A percentile compares a stretch with the other conserved stretches of the same genome.
Conservation (phyloP, 306 rosid genomes). For the Malus orientalis region DNA sequence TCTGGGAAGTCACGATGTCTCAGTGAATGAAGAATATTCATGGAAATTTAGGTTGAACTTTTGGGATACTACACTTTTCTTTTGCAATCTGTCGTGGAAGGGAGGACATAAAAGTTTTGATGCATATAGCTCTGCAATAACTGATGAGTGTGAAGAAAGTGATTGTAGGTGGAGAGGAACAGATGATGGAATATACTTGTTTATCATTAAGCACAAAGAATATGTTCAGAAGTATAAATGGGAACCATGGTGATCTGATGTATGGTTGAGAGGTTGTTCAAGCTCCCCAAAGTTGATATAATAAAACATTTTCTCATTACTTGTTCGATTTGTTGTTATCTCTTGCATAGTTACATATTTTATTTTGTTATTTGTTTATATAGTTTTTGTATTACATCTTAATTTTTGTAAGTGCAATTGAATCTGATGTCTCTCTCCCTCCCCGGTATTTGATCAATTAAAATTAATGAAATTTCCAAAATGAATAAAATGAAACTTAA, state of each 20-base stretch:
- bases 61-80: neutral
- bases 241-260: neutral
- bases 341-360: too few relatives aligned
- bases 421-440: too few relatives aligned
- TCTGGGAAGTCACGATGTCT: neutral
- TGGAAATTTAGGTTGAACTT: slow-evolving; percentile 7
- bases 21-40: neutral
- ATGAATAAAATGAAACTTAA: too few relatives aligned
- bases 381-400: too few relatives aligned
- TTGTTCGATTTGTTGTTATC: neutral
- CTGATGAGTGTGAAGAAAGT: neutral
- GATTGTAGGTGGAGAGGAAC: neutral
- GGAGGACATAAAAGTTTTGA: neutral
- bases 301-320: neutral
- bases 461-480: too few relatives aligned
- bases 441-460: too few relatives aligned
- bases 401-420: too few relatives aligned
- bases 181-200: slow-evolving; percentile 12
- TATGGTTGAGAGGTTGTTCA: neutral
- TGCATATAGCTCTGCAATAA: neutral
- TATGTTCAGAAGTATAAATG: neutral
- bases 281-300: neutral
- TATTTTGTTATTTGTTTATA: too few relatives aligned
- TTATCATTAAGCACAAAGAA: neutral
- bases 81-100: slow-evolving; percentile 7